Base-by-base conservation (phyloP, 2,329 filamentous ascomycete species). In the Chalaropsis thielavioides region DNA sequence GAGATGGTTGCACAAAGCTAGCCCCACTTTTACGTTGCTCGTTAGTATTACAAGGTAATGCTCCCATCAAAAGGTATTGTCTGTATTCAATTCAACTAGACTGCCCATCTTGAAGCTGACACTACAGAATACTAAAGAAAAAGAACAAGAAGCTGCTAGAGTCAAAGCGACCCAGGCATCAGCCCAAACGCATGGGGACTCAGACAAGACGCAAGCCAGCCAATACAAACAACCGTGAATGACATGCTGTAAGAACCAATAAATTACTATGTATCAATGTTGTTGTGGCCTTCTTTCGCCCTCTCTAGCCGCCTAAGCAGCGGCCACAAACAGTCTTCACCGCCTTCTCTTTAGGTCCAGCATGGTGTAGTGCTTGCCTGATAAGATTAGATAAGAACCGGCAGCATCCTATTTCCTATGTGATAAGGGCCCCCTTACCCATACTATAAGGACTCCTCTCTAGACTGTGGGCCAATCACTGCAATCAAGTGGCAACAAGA, bases 321-420 rank as follows among this genome's bases (percentile, higher is more conserved):
- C 38, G 15, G 31, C n/a, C 58, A 41, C 43, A 51, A 63, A 49
- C 43, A 27, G 3, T 2, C 27, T 41, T 63, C 61, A 63, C 61
- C 61, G 61, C 61, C 61, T 63, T 63, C 17, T 7, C 1, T 8
- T 22, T 40, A 54, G 3, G 15, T 38, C n/a, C 27, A 51, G 46
- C 40, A 6, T 51, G 54, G 44, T 22, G n/a, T 63, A 41, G 61
- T 51, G 35, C 10, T 40, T 38, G 31, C 8, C 15, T n/a, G 61
- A 63, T 63, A 63, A 54, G 44, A 49, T 54, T n/a, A 49, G 61
- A 63, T 63, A 63, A 63, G 35, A 6, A 8, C 43, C 15, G 54
- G 31, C 15, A 54, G 19, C 13, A 15, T 27, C n/a, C 61, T 58
- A 10, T 15, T 38, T 41, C 4, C 51, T 49, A n/a, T 11, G 38